Conservation (phyloP, 305 asterid species). For the Fraxinus nigra region DNA sequence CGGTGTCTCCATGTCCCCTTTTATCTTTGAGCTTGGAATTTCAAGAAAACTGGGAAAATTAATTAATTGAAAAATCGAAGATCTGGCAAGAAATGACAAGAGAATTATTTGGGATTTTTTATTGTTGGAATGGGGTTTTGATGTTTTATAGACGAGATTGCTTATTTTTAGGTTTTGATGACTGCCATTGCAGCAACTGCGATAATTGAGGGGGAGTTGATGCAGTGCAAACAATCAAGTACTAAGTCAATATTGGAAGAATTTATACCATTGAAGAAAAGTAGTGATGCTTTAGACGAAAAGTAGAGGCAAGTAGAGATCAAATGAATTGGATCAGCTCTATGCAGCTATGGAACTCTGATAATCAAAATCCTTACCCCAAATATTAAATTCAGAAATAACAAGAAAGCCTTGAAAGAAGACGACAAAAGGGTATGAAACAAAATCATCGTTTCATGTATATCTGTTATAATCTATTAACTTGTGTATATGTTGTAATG, state of each 20-base stretch:
- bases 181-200: slow-evolving; percentile 30
- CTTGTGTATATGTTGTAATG: neutral
- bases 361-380: slow-evolving; percentile 10
- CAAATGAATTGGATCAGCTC: slow-evolving; percentile 89
- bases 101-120: neutral
- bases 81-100: slow-evolving; percentile 41
- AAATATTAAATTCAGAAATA: slow-evolving; percentile 1
- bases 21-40: too few species aligned
- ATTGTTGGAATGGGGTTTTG: neutral
- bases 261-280: slow-evolving; percentile 39
- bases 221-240: slow-evolving; percentile 25
- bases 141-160: neutral
- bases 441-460: too few species aligned
- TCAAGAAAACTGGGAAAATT: too few species aligned
- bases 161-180: neutral
- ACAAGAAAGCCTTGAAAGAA: slow-evolving; percentile 13
- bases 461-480: neutral
- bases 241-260: slow-evolving; percentile 30
- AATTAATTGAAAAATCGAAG: slow-evolving; percentile 7
- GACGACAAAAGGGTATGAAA: slow-evolving; percentile 42
- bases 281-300: neutral
- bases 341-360: slow-evolving; percentile 69
- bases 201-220: slow-evolving; percentile 30
- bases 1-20: neutral
- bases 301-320: slow-evolving; percentile 41